These are phyloP conservation scores for Corynespora cassiicola DNA, from an alignment of 2,329 filamentous ascomycete species.

Conservation along the genomic window DNA sequence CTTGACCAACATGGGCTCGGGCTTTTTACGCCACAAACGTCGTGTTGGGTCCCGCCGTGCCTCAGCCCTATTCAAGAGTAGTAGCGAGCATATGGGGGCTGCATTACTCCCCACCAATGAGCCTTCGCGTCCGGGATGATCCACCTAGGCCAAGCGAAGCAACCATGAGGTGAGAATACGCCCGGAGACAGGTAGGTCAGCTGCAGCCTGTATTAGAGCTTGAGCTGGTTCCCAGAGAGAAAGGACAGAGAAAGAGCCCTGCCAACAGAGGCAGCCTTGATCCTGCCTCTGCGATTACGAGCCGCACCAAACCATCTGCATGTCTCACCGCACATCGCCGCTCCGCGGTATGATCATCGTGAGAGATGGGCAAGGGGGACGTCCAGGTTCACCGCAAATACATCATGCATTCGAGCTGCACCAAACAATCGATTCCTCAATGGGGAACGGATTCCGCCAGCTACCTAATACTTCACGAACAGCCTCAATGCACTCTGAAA, in stretches of 20 bases:
- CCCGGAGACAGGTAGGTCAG: slow-evolving; percentile 19
- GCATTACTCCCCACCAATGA: too few relatives aligned
- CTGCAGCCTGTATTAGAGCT: too few relatives aligned
- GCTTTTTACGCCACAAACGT: slow-evolving; percentile 23
- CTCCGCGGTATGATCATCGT: slow-evolving; percentile 1
- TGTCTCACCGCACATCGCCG: slow-evolving; percentile 5
- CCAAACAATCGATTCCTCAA: slow-evolving; percentile 21
- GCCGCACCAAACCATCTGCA: slow-evolving; percentile 1
- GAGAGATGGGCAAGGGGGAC: not conserved
- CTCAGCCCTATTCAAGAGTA: slow-evolving; percentile 17
- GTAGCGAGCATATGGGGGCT: too few relatives aligned
- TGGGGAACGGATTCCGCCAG: slow-evolving; percentile 28
- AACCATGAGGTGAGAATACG: slow-evolving; percentile 32
- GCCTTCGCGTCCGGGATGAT: too few relatives aligned
- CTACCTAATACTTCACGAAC: slow-evolving; percentile 44
- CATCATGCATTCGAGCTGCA: too few relatives aligned
- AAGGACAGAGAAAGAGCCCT: too few relatives aligned
- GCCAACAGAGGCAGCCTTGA: too few relatives aligned
- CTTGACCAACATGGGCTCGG: slow-evolving; percentile 18
- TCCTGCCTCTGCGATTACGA: too few relatives aligned
- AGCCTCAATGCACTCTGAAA: too few relatives aligned
- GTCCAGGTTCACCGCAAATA: too few relatives aligned
- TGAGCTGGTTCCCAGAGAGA: too few relatives aligned
- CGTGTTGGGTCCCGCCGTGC: slow-evolving; percentile 14
- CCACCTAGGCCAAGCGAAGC: slow-evolving; percentile 8